These are phyloP conservation scores for Mortierella alpina DNA, from an alignment of 192 early-diverging fungal species.

Conservation along the genomic window DNA sequence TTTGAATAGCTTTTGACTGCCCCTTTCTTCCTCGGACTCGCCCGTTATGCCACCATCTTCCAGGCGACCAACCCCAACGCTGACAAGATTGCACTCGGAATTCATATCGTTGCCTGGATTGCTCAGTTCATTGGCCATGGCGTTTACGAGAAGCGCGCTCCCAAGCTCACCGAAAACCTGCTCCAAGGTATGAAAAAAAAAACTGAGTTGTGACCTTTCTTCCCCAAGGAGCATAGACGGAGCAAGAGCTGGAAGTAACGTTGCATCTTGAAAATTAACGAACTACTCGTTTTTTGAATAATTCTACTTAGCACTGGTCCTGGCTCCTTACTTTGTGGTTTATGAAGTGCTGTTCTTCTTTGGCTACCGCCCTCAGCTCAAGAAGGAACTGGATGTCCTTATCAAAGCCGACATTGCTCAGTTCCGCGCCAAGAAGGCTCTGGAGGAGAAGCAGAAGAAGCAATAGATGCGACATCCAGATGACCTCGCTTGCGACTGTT, in stretches of 20 bases:
- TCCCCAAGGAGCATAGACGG: not conserved
- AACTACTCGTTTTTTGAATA: conserved; percentile 11
- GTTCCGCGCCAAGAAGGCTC: conserved; percentile 55
- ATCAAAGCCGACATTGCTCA: conserved; percentile 66
- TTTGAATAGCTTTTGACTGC: conserved; percentile 57
- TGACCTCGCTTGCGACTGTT: not conserved
- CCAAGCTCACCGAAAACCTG: conserved; percentile 88
- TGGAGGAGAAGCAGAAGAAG: conserved; percentile 17
- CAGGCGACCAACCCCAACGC: conserved; percentile 60
- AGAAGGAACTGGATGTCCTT: conserved; percentile 67
- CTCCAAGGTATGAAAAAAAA: conserved; percentile 70
- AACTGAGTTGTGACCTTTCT: not conserved
- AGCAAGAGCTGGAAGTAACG: not conserved
- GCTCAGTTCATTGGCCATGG: conserved; percentile 93
- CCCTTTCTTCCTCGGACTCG: conserved; percentile 72
- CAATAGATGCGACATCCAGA: not conserved
- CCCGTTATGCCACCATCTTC: conserved; percentile 75
- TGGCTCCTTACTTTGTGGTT: conserved; percentile 96
- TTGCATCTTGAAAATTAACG: not conserved
- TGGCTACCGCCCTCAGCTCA: conserved; percentile 81
- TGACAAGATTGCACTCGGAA: conserved; percentile 60
- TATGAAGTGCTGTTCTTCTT: conserved; percentile 84
- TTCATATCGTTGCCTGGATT: conserved; percentile 86
- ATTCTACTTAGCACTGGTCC: conserved; percentile 75
- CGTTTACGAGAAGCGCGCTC: conserved; percentile 85